A percentile compares a stretch with the other conserved stretches of the same genome.
Evolutionary conservation across 2,329 filamentous ascomycete species (phyloP).

Genomic region (Aspergillus intermedius): DNA sequence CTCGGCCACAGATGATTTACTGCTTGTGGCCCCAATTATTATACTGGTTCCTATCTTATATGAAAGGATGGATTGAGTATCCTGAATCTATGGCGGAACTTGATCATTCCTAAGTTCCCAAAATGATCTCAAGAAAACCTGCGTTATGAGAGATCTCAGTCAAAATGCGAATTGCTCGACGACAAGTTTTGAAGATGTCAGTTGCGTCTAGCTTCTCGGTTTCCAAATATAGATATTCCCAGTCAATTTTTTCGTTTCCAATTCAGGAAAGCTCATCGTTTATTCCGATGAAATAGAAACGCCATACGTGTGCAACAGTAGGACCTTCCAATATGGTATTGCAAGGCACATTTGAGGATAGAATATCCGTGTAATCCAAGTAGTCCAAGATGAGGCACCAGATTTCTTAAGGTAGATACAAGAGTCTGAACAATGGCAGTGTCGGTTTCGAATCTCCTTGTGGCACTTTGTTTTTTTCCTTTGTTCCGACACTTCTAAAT

Average conservation of each 20-base stretch:
- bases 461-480: not conserved
- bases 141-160: not conserved
- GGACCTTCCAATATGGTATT: not conserved
- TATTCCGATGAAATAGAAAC: not conserved
- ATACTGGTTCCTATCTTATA: too few relatives aligned
- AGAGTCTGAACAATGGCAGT: not conserved
- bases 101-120: not conserved
- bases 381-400: not conserved
- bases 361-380: not conserved
- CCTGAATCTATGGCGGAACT: too few relatives aligned
- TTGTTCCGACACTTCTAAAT: not conserved
- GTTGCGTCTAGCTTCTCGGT: not conserved
- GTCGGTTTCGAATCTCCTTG: not conserved
- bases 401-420: not conserved
- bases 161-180: not conserved
- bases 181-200: not conserved
- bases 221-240: not conserved
- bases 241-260: not conserved
- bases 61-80: too few relatives aligned
- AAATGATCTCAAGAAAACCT: not conserved
- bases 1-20: too few relatives aligned
- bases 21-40: too few relatives aligned
- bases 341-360: not conserved
- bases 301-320: not conserved
- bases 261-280: not conserved